Conservation (phyloP, 1,139 yeast genomes). For the Ogataea hybrid region DNA sequence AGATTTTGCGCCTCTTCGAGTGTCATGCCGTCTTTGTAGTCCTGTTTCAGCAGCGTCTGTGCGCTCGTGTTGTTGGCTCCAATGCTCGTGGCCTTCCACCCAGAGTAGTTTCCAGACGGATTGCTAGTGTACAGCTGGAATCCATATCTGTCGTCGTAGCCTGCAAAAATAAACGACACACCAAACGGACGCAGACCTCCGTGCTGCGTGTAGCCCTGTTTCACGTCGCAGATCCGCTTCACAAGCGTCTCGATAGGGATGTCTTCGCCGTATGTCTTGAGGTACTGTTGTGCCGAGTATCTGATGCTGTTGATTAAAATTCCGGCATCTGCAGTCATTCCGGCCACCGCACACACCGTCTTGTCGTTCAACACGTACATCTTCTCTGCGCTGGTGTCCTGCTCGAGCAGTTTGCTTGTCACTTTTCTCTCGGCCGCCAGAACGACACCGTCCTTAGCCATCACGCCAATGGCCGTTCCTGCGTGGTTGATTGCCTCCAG, state of each 20-base stretch:
- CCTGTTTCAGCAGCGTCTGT: slow-evolving; percentile 92
- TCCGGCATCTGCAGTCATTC: slow-evolving; percentile 96
- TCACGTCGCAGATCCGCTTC: slow-evolving; percentile 84
- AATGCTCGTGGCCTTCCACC: slow-evolving; percentile 97
- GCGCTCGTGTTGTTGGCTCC: slow-evolving; percentile 98
- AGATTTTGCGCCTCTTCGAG: slow-evolving; percentile 81
- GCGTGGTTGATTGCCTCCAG: slow-evolving; percentile 97
- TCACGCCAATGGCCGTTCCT: slow-evolving; percentile 95
- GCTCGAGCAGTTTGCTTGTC: slow-evolving; percentile 87
- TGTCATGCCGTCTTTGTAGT: slow-evolving; percentile 78
- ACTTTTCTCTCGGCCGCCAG: slow-evolving; percentile 96
- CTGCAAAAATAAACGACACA: slow-evolving; percentile 94
- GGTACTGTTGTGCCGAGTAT: slow-evolving; percentile 76
- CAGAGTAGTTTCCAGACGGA: slow-evolving; percentile 96
- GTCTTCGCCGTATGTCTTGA: slow-evolving; percentile 84
- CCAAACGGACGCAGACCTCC: slow-evolving; percentile 99
- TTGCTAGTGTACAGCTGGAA: slow-evolving; percentile 93
- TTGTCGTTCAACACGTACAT: slow-evolving; percentile 74
- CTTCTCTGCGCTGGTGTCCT: slow-evolving; percentile 92
- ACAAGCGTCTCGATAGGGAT: slow-evolving; percentile 91
- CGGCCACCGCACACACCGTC: slow-evolving; percentile 87
- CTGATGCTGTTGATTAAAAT: slow-evolving; percentile 90
- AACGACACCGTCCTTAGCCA: slow-evolving; percentile 91
- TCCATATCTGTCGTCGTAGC: slow-evolving; percentile 86
- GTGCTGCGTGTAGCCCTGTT: slow-evolving; percentile 98